Percentiles rank a stretch among this genome's conserved stretches.
These are phyloP conservation scores for Agastache rugosa DNA, from an alignment of 257 asterid genomes.

Conservation along the genomic window DNA sequence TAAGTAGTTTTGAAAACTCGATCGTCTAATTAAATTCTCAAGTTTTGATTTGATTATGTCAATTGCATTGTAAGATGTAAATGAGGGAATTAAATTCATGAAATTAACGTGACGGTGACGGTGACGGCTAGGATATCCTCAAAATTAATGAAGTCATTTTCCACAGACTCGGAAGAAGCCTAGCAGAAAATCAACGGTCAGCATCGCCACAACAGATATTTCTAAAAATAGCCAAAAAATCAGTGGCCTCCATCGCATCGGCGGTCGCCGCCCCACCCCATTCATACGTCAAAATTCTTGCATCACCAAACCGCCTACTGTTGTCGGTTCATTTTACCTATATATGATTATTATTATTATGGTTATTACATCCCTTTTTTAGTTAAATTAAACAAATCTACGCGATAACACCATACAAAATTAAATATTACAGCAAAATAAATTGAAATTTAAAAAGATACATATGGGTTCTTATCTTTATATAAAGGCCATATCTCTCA, in stretches of 20 bases:
- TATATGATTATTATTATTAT: too few relatives aligned
- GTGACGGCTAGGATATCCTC: slow-evolving; percentile 19
- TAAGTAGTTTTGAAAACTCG: too few relatives aligned
- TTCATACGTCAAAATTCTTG: background rate
- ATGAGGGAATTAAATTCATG: too few relatives aligned
- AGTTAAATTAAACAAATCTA: background rate
- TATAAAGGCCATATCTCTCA: background rate
- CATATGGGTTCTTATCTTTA: background rate
- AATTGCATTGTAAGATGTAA: background rate
- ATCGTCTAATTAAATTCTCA: too few relatives aligned
- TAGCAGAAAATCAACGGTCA: slow-evolving; percentile 19
- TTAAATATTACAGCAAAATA: background rate
- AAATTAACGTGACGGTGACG: too few relatives aligned
- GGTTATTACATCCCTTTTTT: background rate
- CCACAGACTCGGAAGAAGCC: background rate
- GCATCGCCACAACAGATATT: background rate
- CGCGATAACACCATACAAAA: background rate
- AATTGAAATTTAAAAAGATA: background rate
- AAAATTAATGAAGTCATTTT: background rate
- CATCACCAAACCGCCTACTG: slow-evolving; percentile 38
- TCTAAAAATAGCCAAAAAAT: slow-evolving; percentile 31
- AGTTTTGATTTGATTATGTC: too few relatives aligned
- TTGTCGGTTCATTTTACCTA: slow-evolving; percentile 36
- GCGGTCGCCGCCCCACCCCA: slow-evolving; percentile 52
- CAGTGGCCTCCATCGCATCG: slow-evolving; percentile 37